Evolutionary conservation across 768 basidiomycete genomes (phyloP), one percentile per base, ranked within the genome.

Genomic region (Serendipita vermifera): DNA sequence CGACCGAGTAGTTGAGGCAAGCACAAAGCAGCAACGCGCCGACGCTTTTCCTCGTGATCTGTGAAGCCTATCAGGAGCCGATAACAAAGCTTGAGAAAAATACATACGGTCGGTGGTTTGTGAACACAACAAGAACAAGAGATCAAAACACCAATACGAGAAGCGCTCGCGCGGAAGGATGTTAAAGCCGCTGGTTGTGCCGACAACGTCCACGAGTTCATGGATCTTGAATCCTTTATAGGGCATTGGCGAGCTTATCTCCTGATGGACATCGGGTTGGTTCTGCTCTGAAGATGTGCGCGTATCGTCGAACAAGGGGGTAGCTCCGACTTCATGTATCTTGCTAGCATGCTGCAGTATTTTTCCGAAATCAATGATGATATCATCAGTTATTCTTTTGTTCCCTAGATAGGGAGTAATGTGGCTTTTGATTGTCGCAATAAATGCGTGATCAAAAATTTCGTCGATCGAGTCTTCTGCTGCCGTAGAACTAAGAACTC

Each of bases 141-240:
- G 70, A 63, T 94, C 90, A 56, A 93, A 83, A 64, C 87, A 91
- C 90, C 90, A 93, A 70, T 88, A 92, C 5, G 87, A 83, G 65
- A 93, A 93, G 5, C 88, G 75, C 66, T 93, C 91, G 35, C 90
- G 72, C 1, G 85, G 83, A 27, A 84, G 70, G 22, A 79, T 65
- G 13, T 69, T 64, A 0, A 78, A 78, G 7, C 70, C 67, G 35
- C 77, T 77, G 2, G 87, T 88, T 32, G 77, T 82, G 11, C 85
- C 87, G 38, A 57, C 55, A 4, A 58, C 32, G 75, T 60, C 15
- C 69, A 71, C 35, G 27, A 67, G 55, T 71, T 15, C 9, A 9
- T n/a, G 24, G 22, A 27, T 5, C 5, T 15, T n/a, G 35, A 9
- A 9, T 36, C 9, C 9, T 9, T 9, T n/a, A n/a, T 5, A 40